Base-by-base conservation (phyloP, 371 early-diverging fungal genomes). In the Batkoa obscura region DNA sequence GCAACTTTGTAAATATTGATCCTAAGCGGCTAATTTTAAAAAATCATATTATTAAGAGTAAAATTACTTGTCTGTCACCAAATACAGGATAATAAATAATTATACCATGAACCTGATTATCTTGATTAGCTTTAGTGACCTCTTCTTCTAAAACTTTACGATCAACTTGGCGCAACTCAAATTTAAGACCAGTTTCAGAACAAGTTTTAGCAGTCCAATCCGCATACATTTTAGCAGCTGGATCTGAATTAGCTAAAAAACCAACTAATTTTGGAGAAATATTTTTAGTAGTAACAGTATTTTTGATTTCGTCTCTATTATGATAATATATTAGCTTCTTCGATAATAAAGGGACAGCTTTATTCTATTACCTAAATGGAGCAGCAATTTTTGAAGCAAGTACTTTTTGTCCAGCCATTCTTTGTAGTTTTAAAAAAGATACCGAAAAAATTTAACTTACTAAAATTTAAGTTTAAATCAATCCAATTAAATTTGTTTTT, bases 51-150 rank as follows among this genome's bases (percentile, higher is more conserved):
- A 5, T 9, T 30, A 39, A 6, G 12, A n/a, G 15, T 32, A 17
- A 45, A 9, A 17, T 52, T 72, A 80, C 81, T 76, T 87, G 89
- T 42, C 84, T 76, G 57, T 83, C 84, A 34, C 88, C 89, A 72
- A 88, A 94, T 12, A 94, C 94, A 2, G 94, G 94, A 63, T 94
- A 95, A 68, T 89, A 88, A 43, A 94, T 88, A 79, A 93, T 85
- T 62, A 93, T 92, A 36, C 94, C 96, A 64, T 91, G 80, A 23
- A 94, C 85, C 0, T 54, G 58, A 12, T 63, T 58, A 57, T 94
- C 95, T 58, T 76, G 69, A 70, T 96, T 96, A 34, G 93, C 94
- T 48, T 84, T 86, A 34, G 82, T 70, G 58, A 94, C 82, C 62
- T 72, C 71, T 57, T 79, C 77, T 65, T 94, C 93, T 35, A 96